Evolutionary conservation across 805 yeast genomes (phyloP), one percentile per base, ranked within the genome.

Genomic region (Sugiyamaella chiloensis): DNA sequence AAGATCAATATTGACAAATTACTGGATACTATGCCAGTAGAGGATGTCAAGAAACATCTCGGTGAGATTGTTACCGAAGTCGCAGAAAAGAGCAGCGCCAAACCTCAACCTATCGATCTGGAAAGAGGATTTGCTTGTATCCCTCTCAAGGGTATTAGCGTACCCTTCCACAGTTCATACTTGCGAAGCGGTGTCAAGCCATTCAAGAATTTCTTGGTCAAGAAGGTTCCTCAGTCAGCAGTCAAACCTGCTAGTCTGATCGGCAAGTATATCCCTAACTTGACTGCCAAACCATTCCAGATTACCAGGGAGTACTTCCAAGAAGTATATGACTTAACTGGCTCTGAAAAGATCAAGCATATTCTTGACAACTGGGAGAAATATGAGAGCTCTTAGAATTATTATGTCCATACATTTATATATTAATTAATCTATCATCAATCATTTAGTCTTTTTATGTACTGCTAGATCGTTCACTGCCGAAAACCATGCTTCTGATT

Each of bases 101-200:
- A 93, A 74, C 89, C 95, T 46, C 98, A 91, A 75, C 99, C 99
- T 60, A 87, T 93, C 67, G 95, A 89, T 48, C 78, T 95, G 64
- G 95, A 93, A 74, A 85, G 99, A 75, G 99, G 99, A 21, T 91
- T 87, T 61, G 98, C 99, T 35, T 91, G 93, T 62, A 93, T 93
- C 61, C 99, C 99, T 68, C 80, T 93, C 70, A 89, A 85, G 77
- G 99, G 99, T 61, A 93, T 93, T 58, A 88, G 96, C n/a, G 99
- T 93, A 66, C 99, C 99, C 54, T 93, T 93, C 97, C 99, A 93
- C 74, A 89, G 97, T 24, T 84, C 96, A n/a, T 93, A 95, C 75
- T 79, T 93, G 74, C 85, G 91, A 79, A 87, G 93, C 49, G 99
- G 99, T 73, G 99, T 93, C 52, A 91, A 90, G 73, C 99, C 99